A percentile compares a stretch with the other conserved stretches of the same genome.
phyloP scores from a whole-genome alignment of 306 rosid genomes.

The Acacia acuminata region DNA sequence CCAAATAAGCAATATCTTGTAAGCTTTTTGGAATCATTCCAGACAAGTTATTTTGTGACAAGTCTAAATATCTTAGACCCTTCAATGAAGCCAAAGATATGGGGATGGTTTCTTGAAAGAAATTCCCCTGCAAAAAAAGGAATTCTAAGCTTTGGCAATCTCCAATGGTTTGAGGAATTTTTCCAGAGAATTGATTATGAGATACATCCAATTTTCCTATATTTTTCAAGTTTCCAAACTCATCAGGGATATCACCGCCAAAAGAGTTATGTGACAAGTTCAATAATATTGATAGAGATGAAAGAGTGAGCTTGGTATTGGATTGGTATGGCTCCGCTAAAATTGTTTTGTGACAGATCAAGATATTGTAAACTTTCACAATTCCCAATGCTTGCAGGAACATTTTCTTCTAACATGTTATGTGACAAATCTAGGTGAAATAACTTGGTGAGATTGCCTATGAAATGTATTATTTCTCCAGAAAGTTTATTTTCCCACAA shows the following conservation, averaged over 20 bases:
- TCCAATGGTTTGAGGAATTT: not conserved
- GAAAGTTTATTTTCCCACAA: not conserved
- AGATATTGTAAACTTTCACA: too few relatives aligned
- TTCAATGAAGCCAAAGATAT: not conserved
- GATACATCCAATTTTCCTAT: not conserved
- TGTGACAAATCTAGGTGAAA: too few relatives aligned
- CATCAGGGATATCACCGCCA: not conserved
- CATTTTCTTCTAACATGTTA: too few relatives aligned
- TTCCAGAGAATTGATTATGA: not conserved
- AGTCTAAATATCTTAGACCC: not conserved
- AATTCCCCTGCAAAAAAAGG: not conserved
- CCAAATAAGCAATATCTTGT: not conserved
- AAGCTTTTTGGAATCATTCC: not conserved
- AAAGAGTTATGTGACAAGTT: not conserved
- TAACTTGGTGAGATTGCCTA: not conserved
- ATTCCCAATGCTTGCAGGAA: not conserved
- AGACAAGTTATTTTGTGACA: slow-evolving; percentile 18
- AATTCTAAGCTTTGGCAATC: not conserved
- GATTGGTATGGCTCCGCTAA: not conserved
- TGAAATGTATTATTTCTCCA: not conserved
- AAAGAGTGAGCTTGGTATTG: not conserved
- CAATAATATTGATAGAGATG: not conserved
- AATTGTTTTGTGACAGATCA: not conserved
- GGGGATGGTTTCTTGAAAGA: not conserved
- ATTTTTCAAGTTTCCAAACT: not conserved